A percentile compares a stretch with the other conserved stretches of the same genome.
These are phyloP conservation scores for Cordia subcordata DNA, from an alignment of 257 asterid genomes.

Conservation along the genomic window DNA sequence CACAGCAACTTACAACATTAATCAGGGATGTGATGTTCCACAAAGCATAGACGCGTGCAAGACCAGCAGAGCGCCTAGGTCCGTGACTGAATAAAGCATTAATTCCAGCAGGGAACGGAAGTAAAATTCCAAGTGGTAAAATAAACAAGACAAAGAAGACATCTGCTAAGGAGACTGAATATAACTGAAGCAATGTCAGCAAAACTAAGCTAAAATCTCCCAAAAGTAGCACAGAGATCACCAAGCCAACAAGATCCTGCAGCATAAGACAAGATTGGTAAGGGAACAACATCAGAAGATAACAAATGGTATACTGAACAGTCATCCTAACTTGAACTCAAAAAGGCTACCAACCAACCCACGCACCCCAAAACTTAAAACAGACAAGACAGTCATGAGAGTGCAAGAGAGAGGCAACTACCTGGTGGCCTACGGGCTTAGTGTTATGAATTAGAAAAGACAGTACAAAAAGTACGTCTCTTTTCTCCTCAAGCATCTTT, in stretches of 20 bases:
- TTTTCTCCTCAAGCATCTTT: conserved; percentile 77
- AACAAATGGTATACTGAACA: not conserved
- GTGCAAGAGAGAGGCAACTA: conserved; percentile 11
- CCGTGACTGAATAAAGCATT: conserved; percentile 97
- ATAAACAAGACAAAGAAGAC: conserved; percentile 84
- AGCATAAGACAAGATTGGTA: conserved; percentile 6
- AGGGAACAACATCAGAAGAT: conserved; percentile 4
- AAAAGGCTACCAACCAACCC: not conserved
- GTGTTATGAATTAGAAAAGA: conserved; percentile 85
- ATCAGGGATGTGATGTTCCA: conserved; percentile 88
- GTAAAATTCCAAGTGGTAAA: conserved; percentile 83
- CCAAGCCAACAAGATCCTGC: conserved; percentile 98
- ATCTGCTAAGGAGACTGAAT: conserved; percentile 77
- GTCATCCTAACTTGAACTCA: not conserved
- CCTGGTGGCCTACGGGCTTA: conserved; percentile 99
- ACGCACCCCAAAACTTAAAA: not conserved
- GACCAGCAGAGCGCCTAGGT: conserved; percentile 92
- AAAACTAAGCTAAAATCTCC: conserved; percentile 97
- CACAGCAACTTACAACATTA: conserved; percentile 64
- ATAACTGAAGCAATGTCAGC: conserved; percentile 95
- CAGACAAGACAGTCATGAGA: not conserved
- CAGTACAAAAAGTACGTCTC: conserved; percentile 64
- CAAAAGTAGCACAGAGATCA: conserved; percentile 84
- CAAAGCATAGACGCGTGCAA: conserved; percentile 91
- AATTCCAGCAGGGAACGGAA: conserved; percentile 97